Evolutionary conservation across 1,284 basidiomycete species (phyloP), one percentile per base, ranked within the genome.

Genomic region (Sphagnurus paluster): DNA sequence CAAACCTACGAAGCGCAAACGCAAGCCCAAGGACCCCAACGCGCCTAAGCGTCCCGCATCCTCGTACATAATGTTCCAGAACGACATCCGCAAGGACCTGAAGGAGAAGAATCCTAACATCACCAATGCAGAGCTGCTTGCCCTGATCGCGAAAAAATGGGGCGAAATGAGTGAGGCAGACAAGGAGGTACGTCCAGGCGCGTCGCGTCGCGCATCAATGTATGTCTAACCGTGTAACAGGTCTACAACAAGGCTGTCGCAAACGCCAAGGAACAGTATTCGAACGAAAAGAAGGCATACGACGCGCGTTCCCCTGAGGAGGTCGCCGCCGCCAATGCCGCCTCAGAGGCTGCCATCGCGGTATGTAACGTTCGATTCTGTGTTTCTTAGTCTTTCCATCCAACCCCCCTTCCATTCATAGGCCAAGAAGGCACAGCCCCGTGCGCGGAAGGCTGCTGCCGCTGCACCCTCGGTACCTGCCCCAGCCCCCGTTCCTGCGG

Each of bases 31-130:
- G 65, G 95, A 99, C 64, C 93, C 93, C 26, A 88, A 93, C 65
- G 93, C 93, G 48, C 96, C 96, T 33, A 98, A 97, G 69, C 85
- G 93, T 13, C 93, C 96, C 20, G 80, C 94, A 16, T 93, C 92
- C 14, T 94, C 94, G 14, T 99, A 98, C 74, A 84, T 99, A 63
- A 76, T 97, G 58, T 99, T 90, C 79, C 96, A 98, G 69, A 98
- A 98, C 65, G 87, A 91, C 34, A 78, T 94, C 49, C 86, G 94
- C 59, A 80, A 84, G 52, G 71, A 80, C 53, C 74, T 91, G 58
- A 84, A 85, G 70, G 71, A 72, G 38, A 69, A 76, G 56, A 71
- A 89, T 63, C 87, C 90, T 3, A 68, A 70, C 8, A 68, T 91
- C 49, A 67, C 78, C 33, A 86, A 95, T 62, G 69, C 77, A 44